phyloP scores from a whole-genome alignment of 2,329 filamentous ascomycete genomes.

The Calcarisporium arbuscula region DNA sequence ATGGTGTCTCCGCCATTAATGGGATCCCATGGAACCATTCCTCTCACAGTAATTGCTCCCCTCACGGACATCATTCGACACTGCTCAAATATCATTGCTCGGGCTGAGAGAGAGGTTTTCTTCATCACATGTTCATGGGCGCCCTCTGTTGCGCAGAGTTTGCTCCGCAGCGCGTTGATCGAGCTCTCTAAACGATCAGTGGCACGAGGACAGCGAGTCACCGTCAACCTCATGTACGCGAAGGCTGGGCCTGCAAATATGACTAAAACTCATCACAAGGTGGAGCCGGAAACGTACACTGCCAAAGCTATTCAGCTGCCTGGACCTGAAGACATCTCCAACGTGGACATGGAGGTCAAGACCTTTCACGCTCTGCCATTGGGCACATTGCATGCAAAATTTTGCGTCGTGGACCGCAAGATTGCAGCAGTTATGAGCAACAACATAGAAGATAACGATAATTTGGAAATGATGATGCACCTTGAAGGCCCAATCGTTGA shows the following conservation, averaged over 20 bases:
- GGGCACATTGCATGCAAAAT: constrained; percentile 74
- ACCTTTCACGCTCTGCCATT: constrained; percentile 65
- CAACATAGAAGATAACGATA: constrained; percentile 74
- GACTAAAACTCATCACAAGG: constrained; percentile 57
- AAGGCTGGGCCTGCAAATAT: constrained; percentile 59
- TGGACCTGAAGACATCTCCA: constrained; percentile 56
- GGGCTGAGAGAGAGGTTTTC: constrained; percentile 66
- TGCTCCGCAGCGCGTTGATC: constrained; percentile 61
- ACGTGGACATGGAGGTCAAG: constrained; percentile 65
- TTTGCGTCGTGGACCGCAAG: constrained; percentile 67
- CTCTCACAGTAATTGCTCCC: constrained; percentile 56
- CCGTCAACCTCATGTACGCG: constrained; percentile 73
- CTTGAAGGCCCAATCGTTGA: constrained; percentile 73
- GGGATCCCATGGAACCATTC: constrained; percentile 53
- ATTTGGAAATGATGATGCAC: constrained; percentile 74
- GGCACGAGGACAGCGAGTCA: constrained; percentile 46
- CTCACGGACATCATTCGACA: constrained; percentile 62
- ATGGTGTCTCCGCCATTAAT: constrained; percentile 47
- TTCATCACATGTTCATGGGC: constrained; percentile 74
- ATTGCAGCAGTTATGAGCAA: constrained; percentile 70
- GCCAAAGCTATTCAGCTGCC: constrained; percentile 55
- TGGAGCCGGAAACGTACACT: constrained; percentile 52
- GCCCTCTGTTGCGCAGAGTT: constrained; percentile 57
- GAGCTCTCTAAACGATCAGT: constrained; percentile 64
- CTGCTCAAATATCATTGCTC: constrained; percentile 68